phyloP scores from a whole-genome alignment of 2,329 filamentous ascomycete genomes.

The Samsoniella hepiali region DNA sequence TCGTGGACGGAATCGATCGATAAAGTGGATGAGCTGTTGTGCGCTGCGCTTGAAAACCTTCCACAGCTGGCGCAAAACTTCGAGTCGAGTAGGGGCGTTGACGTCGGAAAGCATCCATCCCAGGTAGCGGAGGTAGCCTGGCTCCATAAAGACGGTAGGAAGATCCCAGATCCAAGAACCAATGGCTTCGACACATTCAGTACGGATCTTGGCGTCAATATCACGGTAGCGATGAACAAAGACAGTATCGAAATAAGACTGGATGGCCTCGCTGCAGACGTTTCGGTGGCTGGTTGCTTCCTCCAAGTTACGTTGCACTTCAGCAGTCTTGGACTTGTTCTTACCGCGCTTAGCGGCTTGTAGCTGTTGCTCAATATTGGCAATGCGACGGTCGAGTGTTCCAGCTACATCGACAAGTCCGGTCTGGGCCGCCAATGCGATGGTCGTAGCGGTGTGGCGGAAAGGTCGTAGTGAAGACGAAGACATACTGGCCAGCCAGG shows the following conservation, averaged over 20 bases:
- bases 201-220: conserved; percentile 82
- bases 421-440: conserved; percentile 75
- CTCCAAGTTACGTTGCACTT: conserved; percentile 68
- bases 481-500: conserved; percentile 90
- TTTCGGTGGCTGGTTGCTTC: conserved; percentile 69
- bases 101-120: conserved; percentile 93
- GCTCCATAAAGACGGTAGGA: conserved; percentile 86
- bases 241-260: conserved; percentile 85
- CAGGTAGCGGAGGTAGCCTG: conserved; percentile 84
- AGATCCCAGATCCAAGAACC: conserved; percentile 85
- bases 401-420: conserved; percentile 72
- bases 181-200: conserved; percentile 82
- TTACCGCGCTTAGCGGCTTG: conserved; percentile 70
- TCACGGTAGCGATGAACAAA: conserved; percentile 96
- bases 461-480: conserved; percentile 85
- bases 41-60: conserved; percentile 77
- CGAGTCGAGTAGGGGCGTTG: conserved; percentile 69
- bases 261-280: conserved; percentile 66
- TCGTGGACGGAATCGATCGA: conserved; percentile 82
- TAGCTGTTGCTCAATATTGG: conserved; percentile 73
- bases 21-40: conserved; percentile 85
- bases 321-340: conserved; percentile 74
- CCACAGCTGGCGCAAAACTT: conserved; percentile 79
- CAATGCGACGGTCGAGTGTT: conserved; percentile 67
- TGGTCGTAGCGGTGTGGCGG: conserved; percentile 86